phyloP scores from a whole-genome alignment of 2,329 filamentous ascomycete genomes.

The Exophiala lecanii-corni region DNA sequence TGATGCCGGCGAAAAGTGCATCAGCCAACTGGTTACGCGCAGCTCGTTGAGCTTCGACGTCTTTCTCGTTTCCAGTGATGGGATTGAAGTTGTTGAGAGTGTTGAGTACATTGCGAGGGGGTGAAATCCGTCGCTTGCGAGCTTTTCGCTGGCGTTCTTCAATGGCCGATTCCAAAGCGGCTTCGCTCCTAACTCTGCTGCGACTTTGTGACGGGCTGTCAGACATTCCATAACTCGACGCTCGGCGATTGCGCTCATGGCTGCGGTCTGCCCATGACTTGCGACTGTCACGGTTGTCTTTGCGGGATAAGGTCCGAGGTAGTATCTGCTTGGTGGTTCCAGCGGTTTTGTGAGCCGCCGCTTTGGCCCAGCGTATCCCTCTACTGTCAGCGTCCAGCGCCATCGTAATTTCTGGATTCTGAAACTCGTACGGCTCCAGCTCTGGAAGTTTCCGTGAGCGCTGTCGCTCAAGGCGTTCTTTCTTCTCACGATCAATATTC shows the following conservation, averaged over 20 bases:
- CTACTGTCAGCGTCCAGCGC: conserved; percentile 23
- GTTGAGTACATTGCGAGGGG: conserved; percentile 22
- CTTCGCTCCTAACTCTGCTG: conserved; percentile 6
- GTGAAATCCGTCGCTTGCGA: conserved; percentile 6
- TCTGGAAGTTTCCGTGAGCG: conserved; percentile 29
- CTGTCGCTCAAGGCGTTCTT: conserved; percentile 16
- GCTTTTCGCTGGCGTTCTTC: neutral
- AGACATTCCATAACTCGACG: conserved; percentile 38
- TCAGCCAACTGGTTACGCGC: conserved; percentile 60
- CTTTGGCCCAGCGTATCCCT: conserved; percentile 20
- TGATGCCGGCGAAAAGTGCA: conserved; percentile 77
- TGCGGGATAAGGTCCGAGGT: conserved; percentile 9
- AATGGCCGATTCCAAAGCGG: neutral
- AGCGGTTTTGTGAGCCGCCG: conserved; percentile 20
- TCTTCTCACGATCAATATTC: conserved; percentile 31
- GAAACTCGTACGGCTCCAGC: conserved; percentile 21
- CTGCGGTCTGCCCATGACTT: conserved; percentile 39
- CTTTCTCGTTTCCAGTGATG: conserved; percentile 47
- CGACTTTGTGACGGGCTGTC: conserved; percentile 21
- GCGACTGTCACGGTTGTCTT: conserved; percentile 7
- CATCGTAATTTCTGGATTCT: conserved; percentile 28
- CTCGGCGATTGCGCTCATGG: conserved; percentile 35
- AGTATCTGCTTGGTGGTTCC: conserved; percentile 20
- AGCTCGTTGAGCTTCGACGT: conserved; percentile 66
- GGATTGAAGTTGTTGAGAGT: conserved; percentile 28